Percentiles rank a stretch among this genome's conserved stretches.
phyloP scores from a whole-genome alignment of 140 eudicot genomes.

The Bidens hawaiensis region DNA sequence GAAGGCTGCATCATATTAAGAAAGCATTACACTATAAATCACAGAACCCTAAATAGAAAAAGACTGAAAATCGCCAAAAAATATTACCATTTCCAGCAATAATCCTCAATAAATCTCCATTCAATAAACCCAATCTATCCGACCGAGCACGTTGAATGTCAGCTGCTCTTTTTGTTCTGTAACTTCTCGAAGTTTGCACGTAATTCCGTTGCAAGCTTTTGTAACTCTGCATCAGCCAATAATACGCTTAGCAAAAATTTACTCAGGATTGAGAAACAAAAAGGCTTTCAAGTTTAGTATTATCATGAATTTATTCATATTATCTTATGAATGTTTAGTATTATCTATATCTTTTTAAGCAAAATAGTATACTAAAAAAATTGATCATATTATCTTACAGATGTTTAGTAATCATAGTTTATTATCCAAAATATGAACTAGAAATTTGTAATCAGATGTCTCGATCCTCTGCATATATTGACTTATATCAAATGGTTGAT shows the following conservation, averaged over 20 bases:
- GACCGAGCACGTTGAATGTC: constrained; percentile 20
- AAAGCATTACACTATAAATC: constrained; percentile 2
- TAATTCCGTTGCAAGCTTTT: constrained; percentile 50
- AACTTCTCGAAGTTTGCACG: constrained; percentile 38
- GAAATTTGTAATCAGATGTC: too few species aligned
- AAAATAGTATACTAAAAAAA: background rate
- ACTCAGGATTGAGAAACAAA: background rate
- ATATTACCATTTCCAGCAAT: constrained; percentile 31
- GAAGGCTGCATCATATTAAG: constrained; percentile 23
- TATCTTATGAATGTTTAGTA: background rate
- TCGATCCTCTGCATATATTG: too few species aligned
- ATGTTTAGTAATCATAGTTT: background rate
- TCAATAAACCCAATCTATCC: constrained; percentile 17
- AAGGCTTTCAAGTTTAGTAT: background rate
- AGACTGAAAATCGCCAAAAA: background rate
- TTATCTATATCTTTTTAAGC: background rate
- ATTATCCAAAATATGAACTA: background rate
- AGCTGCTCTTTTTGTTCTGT: constrained; percentile 38
- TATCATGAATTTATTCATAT: background rate
- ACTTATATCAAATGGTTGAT: too few species aligned
- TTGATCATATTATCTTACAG: background rate
- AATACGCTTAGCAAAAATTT: background rate
- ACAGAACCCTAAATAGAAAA: background rate
- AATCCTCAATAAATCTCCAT: constrained; percentile 23
- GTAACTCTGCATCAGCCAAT: constrained; percentile 46